Evolutionary conservation across 805 yeast genomes (phyloP), one percentile per base, ranked within the genome.

Genomic region (Hanseniaspora lindneri): DNA sequence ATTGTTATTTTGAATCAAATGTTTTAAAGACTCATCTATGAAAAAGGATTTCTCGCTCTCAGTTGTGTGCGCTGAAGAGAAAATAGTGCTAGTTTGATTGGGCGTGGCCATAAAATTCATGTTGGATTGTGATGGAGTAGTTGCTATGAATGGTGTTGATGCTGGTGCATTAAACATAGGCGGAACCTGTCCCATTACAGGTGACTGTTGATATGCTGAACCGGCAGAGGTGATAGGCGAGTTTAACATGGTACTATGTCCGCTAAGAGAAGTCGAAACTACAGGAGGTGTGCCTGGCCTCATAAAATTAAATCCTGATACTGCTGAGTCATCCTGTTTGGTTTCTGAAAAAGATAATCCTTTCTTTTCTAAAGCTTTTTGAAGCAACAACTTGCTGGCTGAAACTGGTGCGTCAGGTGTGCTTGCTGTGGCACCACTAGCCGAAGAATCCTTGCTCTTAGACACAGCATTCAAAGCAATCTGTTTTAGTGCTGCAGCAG

Each of bases 1-100:
- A 61, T 84, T 84, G 56, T 79, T 83, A 54, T 72, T 71, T 51
- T 79, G 80, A 37, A 89, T 68, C 2, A 71, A 66, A 58, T 83
- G 87, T 56, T 96, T 73, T 41, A 89, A 58, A 42, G 80, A 73
- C 55, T 75, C 75, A 9, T 87, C 77, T 10, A 89, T 73, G 60
- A 88, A 88, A 58, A 92, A 69, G 50, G 73, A 74, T 48, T 75
- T 75, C 14, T 35, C 47, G 13, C 36, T 33, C 13, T 33, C 19
- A 16, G 8, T 7, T 6, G 7, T 17, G 16, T 16, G 37, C 6
- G 5, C 4, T 9, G 14, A 17, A 7, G 37, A 19, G 19, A 33
- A 33, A 9, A 33, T 33, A 16, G 37, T 5, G 6, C 37, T 14
- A 6, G 20, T 10, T 16, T 10, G 37, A 7, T 11, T 5, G 16